These are phyloP conservation scores for Mortierella sp. DNA, from an alignment of 371 early-diverging fungal species.

Conservation along the genomic window DNA sequence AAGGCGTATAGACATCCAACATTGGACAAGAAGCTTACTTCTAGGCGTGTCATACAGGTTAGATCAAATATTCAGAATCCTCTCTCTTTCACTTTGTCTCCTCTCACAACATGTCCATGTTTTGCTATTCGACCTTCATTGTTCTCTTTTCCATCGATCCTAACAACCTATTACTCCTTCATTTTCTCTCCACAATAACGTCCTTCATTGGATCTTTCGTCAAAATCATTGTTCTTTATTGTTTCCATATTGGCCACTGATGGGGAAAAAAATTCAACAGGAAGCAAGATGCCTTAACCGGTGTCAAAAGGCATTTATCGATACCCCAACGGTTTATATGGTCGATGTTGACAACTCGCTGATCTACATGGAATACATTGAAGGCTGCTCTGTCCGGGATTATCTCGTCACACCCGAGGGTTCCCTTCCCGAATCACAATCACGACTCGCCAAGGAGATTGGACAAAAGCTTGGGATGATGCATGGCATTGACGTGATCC, in stretches of 20 bases:
- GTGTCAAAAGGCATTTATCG: slow-evolving; percentile 78
- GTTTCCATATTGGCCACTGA: background rate
- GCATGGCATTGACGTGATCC: slow-evolving; percentile 91
- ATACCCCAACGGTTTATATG: slow-evolving; percentile 85
- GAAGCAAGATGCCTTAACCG: slow-evolving; percentile 85
- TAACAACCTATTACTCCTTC: background rate
- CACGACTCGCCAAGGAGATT: slow-evolving; percentile 62
- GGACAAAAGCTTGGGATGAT: slow-evolving; percentile 82
- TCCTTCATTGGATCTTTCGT: background rate
- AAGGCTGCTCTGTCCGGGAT: slow-evolving; percentile 81
- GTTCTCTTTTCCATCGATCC: background rate
- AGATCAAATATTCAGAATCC: background rate
- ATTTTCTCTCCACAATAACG: background rate
- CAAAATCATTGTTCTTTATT: slow-evolving; percentile 5
- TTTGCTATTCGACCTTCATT: background rate
- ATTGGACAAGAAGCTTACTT: slow-evolving; percentile 86
- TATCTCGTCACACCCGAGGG: slow-evolving; percentile 59
- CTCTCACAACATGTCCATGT: background rate
- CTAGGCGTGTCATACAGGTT: slow-evolving; percentile 78
- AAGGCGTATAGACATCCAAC: slow-evolving; percentile 94
- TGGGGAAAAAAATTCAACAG: slow-evolving; percentile 16
- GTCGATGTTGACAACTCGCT: slow-evolving; percentile 74
- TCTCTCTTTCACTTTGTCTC: too few relatives aligned
- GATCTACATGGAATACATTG: slow-evolving; percentile 90
- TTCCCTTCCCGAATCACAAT: slow-evolving; percentile 50